Evolutionary conservation across 139 green algal species (phyloP).

Genomic region (Ulvella scutata): DNA sequence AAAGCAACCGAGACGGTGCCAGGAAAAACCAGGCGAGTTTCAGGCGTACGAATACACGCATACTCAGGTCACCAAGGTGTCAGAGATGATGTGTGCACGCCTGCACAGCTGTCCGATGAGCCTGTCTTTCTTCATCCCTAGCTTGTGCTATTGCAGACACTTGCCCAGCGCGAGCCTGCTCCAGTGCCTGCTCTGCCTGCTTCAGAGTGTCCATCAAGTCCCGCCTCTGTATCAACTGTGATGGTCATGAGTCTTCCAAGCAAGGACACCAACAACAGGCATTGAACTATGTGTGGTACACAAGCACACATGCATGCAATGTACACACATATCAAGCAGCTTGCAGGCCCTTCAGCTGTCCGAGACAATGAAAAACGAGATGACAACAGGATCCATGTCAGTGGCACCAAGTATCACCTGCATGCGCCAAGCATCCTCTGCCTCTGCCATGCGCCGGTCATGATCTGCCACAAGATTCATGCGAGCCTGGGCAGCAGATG

Average conservation of each 20-base stretch:
- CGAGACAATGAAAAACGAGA: no score
- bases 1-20: no score
- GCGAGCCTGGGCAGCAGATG: constrained; percentile 12
- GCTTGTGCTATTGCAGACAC: background rate
- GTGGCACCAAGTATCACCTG: background rate
- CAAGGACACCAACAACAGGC: background rate
- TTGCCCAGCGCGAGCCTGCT: constrained; percentile 9
- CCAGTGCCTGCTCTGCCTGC: constrained; percentile 5
- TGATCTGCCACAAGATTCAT: constrained; percentile 10
- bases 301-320: no score
- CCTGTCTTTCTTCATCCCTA: background rate
- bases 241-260: background rate
- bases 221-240: background rate
- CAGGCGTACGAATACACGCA: no score
- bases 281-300: no score
- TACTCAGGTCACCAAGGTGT: no score
- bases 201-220: background rate
- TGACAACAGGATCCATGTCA: background rate
- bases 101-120: background rate
- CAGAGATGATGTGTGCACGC: no score
- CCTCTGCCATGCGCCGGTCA: constrained; percentile 7
- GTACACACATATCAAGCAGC: no score
- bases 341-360: no score
- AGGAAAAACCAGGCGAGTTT: no score
- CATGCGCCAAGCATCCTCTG: constrained; percentile 13